Base-by-base conservation (phyloP, 2,329 filamentous ascomycete genomes). In the Alternaria metachromatica region DNA sequence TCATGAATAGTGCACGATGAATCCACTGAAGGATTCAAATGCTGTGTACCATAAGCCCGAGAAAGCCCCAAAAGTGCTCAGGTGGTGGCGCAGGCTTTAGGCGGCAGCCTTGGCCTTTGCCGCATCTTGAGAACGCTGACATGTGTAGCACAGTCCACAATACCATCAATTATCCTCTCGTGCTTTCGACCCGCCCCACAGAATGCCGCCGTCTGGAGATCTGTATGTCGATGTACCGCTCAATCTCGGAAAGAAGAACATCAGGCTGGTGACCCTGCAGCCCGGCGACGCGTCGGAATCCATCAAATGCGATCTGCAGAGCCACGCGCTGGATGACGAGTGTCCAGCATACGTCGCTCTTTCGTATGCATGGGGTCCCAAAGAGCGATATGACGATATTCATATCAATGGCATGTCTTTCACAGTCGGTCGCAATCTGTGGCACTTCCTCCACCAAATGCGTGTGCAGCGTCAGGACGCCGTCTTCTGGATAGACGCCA, bases 391-490 rank as follows among this genome's bases (percentile, higher is more conserved):
- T 11, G 5, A 18, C 3, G 1, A 41, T 3, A 41, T 41, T 0
- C 37, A 2, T 2, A 6, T 41, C 37, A 41, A 41, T 11, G 37
- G 37, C 37, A 0, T 1, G 9, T 41, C 37, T 11, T 41, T 41
- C 4, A 2, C 9, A 10, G 37, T 41, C n/a, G 37, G 37, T 41
- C 37, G 37, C 37, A 41, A 41, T 41, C 37, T 18, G 0, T 41
- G 37, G 37, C 37, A 41, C 37, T 41, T 41, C 37, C 37, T 41
- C 37, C 2, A 41, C 9, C n/a, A 41, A 18, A 41, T 41, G 37
- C 37, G 37, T 0, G 10, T 2, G n/a, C 37, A 41, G 9, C 4
- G n/a, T 11, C 37, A 41, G 1, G 0, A 41, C 0, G n/a, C 2
- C 2, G 0, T 6, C n/a, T 41, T 18, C 37, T 41, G 37, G 37